These are phyloP conservation scores for Fusarium penzigii DNA, from an alignment of 2,329 filamentous ascomycete species.

Conservation along the genomic window DNA sequence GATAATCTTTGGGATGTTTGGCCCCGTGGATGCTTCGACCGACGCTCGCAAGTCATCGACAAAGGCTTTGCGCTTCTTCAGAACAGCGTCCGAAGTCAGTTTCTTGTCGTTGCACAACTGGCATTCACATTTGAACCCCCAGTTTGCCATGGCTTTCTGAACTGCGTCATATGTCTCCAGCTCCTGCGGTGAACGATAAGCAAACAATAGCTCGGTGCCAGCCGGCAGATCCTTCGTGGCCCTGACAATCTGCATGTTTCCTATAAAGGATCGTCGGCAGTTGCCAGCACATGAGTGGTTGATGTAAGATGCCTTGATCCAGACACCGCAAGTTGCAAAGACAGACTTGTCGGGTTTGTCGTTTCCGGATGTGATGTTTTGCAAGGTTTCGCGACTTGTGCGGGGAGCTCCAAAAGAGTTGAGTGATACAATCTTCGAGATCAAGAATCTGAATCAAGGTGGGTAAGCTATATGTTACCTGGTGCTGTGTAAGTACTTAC, in stretches of 20 bases:
- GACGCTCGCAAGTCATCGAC: slow-evolving; percentile 13
- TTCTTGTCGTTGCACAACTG: slow-evolving; percentile 36
- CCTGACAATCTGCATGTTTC: slow-evolving; percentile 54
- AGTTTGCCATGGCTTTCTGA: slow-evolving; percentile 33
- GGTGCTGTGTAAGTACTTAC: slow-evolving; percentile 32
- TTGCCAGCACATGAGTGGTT: slow-evolving; percentile 56
- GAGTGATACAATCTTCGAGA: slow-evolving; percentile 41
- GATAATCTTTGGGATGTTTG: slow-evolving; percentile 5
- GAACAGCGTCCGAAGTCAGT: slow-evolving; percentile 7
- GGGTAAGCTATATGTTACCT: background rate
- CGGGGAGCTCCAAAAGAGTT: slow-evolving; percentile 44
- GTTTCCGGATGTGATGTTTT: background rate
- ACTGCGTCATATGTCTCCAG: slow-evolving; percentile 28
- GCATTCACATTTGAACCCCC: slow-evolving; percentile 47
- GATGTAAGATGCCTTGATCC: slow-evolving; percentile 48
- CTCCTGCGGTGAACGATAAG: slow-evolving; percentile 35
- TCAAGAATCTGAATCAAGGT: slow-evolving; percentile 41
- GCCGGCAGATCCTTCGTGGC: slow-evolving; percentile 44
- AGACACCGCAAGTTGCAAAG: slow-evolving; percentile 42
- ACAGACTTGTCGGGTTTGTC: background rate
- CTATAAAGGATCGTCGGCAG: slow-evolving; percentile 49
- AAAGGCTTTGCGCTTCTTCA: slow-evolving; percentile 19
- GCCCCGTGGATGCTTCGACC: fast-evolving
- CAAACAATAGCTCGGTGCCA: slow-evolving; percentile 47
- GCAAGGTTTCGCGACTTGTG: slow-evolving; percentile 16